Evolutionary conservation across 768 basidiomycete species (phyloP).

Genomic region (Pulveroboletus ravenelii): DNA sequence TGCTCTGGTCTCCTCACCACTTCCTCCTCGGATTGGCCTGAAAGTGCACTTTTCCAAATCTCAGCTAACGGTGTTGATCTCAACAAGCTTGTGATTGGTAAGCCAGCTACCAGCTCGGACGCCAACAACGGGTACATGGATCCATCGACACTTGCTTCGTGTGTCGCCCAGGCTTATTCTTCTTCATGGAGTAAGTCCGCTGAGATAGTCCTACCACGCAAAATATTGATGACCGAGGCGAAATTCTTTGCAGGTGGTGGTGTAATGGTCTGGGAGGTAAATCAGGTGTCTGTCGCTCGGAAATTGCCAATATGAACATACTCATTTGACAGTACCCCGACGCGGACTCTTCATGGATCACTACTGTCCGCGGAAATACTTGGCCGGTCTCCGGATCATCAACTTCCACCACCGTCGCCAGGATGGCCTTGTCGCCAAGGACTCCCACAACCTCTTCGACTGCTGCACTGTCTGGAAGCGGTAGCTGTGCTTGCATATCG

Average conservation of each 20-base stretch:
- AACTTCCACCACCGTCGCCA: too few species aligned
- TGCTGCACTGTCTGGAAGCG: too few species aligned
- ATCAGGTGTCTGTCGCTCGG: background rate
- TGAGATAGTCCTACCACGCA: too few species aligned
- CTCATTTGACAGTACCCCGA: slow-evolving; percentile 31
- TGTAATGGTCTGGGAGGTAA: slow-evolving; percentile 38
- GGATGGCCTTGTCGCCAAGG: too few species aligned
- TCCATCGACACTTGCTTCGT: slow-evolving; percentile 50
- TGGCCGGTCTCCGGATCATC: too few species aligned
- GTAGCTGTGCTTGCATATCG: too few species aligned
- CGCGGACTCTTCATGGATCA: slow-evolving; percentile 34
- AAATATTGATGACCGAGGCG: background rate
- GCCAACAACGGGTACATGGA: slow-evolving; percentile 56
- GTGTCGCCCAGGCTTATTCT: slow-evolving; percentile 50
- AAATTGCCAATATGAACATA: background rate
- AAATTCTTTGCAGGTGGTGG: slow-evolving; percentile 30
- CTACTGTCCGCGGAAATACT: slow-evolving; percentile 7
- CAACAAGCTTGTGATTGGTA: slow-evolving; percentile 72
- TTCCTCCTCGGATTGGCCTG: slow-evolving; percentile 39
- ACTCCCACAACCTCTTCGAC: slow-evolving; percentile 15
- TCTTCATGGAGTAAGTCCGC: slow-evolving; percentile 11
- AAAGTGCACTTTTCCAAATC: slow-evolving; percentile 42
- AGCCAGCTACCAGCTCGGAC: slow-evolving; percentile 49
- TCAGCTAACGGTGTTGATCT: slow-evolving; percentile 50
- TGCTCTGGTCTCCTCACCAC: slow-evolving; percentile 36